Base-by-base conservation (phyloP, 352 stramenopile genomes). In the Phytophthora citricola region DNA sequence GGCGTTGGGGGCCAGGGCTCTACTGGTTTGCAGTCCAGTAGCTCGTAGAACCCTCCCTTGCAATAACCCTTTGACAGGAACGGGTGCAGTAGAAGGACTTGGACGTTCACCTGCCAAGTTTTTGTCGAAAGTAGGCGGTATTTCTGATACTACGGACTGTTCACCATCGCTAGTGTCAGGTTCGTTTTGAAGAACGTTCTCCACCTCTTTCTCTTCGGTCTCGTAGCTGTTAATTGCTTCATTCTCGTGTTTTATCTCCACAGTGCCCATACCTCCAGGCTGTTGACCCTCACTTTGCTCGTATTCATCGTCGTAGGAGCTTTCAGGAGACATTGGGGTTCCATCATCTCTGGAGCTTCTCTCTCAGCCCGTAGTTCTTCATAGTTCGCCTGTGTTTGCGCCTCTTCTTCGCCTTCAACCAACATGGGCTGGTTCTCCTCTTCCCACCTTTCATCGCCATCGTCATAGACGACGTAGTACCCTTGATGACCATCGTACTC, bases 361-460 rank as follows among this genome's bases (percentile, higher is more conserved):
- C 44, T 34, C 22, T 38, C 3, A 27, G 31, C 39, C n/a, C 46
- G 49, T 24, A 66, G 0, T 15, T 41, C 45, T n/a, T 63, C 57
- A n/a, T 65, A 56, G 22, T 64, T 48, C 15, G 58, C 47, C 34
- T 34, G 32, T 4, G 56, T 61, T 29, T 54, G 49, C 27, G 51
- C 43, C 15, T 63, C 39, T 34, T 71, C 61, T 68, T 67, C 66
- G 8, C 58, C 73, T 43, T 79, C 75, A 15, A 92, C 71, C 7
- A 72, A 50, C 40, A 89, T 79, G 31, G 67, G 71, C 50, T 81
- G 62, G 2, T 39, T 44, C 0, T 59, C 34, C 0, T 62, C 53
- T 72, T 93, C 83, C 87, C 87, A 95, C 24, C 81, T 79, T 70
- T 93, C 81, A 60, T 95, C 87, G 11, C 87, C 85, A 45, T 94